These are phyloP conservation scores for Umbelopsis vinacea DNA, from an alignment of 192 early-diverging fungal genomes.

Conservation along the genomic window DNA sequence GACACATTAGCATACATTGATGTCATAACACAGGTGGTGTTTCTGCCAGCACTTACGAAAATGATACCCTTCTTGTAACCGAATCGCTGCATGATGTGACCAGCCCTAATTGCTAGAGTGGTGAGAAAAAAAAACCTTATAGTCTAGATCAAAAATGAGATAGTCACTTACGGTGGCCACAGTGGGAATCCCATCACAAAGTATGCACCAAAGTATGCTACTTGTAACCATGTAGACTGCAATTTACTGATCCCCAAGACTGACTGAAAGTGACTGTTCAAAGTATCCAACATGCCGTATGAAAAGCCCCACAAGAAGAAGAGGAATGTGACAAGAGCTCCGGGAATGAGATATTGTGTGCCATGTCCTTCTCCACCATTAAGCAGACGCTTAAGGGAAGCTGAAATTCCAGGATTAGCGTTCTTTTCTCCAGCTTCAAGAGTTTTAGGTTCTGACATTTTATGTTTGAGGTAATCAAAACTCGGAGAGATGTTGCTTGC, in stretches of 20 bases:
- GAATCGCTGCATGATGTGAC: conserved; percentile 29
- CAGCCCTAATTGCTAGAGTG: conserved; percentile 23
- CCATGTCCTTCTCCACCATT: neutral
- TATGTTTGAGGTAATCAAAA: neutral
- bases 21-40: neutral
- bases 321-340: conserved; percentile 32
- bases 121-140: neutral
- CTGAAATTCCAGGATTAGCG: neutral
- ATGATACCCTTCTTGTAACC: conserved; percentile 42
- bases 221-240: conserved; percentile 41
- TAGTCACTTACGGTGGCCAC: conserved; percentile 33
- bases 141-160: neutral
- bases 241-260: conserved; percentile 37
- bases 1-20: neutral
- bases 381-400: neutral
- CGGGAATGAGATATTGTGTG: conserved; percentile 33
- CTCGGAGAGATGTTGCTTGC: neutral
- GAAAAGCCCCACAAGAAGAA: conserved; percentile 48
- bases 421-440: conserved; percentile 5
- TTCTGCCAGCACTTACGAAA: conserved; percentile 23
- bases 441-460: conserved; percentile 9
- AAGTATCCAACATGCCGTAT: conserved; percentile 40
- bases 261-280: conserved; percentile 43
- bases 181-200: conserved; percentile 33
- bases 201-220: conserved; percentile 45